A percentile compares a stretch with the other conserved stretches of the same genome.
These are phyloP conservation scores for Rhodomyrtus tomentosa DNA, from an alignment of 345 rosid species.

Conservation along the genomic window DNA sequence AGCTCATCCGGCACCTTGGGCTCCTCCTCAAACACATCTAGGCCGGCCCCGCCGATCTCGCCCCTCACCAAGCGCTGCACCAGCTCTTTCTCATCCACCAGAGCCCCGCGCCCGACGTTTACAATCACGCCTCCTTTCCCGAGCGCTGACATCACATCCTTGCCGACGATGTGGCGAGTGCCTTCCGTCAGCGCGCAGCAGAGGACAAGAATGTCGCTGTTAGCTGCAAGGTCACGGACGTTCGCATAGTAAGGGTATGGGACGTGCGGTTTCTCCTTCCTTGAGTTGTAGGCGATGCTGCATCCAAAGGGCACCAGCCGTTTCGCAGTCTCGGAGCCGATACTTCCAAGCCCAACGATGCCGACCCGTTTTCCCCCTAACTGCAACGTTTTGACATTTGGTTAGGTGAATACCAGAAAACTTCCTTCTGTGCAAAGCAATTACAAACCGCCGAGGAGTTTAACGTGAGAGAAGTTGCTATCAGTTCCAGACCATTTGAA, in stretches of 20 bases:
- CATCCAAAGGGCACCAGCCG: conserved; percentile 34
- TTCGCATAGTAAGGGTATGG: conserved; percentile 17
- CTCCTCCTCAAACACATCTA: conserved; percentile 79
- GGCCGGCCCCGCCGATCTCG: conserved; percentile 62
- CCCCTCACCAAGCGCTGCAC: conserved; percentile 42
- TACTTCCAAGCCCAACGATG: conserved; percentile 36
- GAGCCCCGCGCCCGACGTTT: conserved; percentile 44
- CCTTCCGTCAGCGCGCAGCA: conserved; percentile 34
- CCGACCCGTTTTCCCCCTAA: conserved; percentile 31
- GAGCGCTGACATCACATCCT: conserved; percentile 28
- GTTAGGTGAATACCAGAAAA: not conserved
- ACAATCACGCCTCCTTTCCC: conserved; percentile 37
- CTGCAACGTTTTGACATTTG: conserved; percentile 3
- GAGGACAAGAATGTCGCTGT: conserved; percentile 29
- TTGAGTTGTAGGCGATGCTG: conserved; percentile 26
- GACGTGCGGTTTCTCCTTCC: conserved; percentile 11
- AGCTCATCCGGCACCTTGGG: conserved; percentile 49
- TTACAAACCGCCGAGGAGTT: not conserved
- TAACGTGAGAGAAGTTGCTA: not conserved
- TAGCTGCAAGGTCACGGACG: conserved; percentile 28
- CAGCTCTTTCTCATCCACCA: conserved; percentile 53
- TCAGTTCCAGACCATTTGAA: not conserved
- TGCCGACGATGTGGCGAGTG: conserved; percentile 32
- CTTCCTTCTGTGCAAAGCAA: not conserved
- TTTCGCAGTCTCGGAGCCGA: conserved; percentile 28